phyloP scores from a whole-genome alignment of 768 basidiomycete species.

The Hypholoma fasciculare region DNA sequence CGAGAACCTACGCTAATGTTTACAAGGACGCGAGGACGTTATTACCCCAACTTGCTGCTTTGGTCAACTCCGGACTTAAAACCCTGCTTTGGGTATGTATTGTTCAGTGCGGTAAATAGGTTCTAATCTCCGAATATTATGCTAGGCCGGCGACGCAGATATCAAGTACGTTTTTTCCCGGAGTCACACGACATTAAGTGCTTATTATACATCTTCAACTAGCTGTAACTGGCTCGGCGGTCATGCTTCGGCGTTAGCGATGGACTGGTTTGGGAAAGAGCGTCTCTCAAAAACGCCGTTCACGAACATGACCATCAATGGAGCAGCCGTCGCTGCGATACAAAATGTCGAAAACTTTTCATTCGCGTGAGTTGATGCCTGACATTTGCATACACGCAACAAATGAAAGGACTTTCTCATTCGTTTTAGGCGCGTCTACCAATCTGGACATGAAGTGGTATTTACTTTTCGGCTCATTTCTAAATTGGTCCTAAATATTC shows the following conservation, averaged over 20 bases:
- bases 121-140: constrained; percentile 16
- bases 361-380: constrained; percentile 52
- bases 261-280: constrained; percentile 47
- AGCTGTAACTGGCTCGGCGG: constrained; percentile 52
- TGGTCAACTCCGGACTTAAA: constrained; percentile 44
- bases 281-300: constrained; percentile 36
- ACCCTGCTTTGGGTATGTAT: constrained; percentile 46
- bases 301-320: constrained; percentile 58
- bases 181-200: background rate
- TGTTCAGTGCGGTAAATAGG: background rate
- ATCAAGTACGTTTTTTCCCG: constrained; percentile 39
- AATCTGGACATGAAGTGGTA: constrained; percentile 65
- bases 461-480: constrained; percentile 20
- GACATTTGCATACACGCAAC: background rate
- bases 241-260: constrained; percentile 40
- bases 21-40: constrained; percentile 53
- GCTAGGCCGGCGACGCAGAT: constrained; percentile 48
- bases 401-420: background rate
- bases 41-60: constrained; percentile 46
- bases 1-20: background rate
- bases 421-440: constrained; percentile 47
- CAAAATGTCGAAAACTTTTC: constrained; percentile 68
- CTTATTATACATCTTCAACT: background rate
- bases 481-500: background rate
- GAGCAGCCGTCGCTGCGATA: constrained; percentile 52